Evolutionary conservation across 2,329 filamentous ascomycete species (phyloP).

Genomic region (Aciculosporium take): DNA sequence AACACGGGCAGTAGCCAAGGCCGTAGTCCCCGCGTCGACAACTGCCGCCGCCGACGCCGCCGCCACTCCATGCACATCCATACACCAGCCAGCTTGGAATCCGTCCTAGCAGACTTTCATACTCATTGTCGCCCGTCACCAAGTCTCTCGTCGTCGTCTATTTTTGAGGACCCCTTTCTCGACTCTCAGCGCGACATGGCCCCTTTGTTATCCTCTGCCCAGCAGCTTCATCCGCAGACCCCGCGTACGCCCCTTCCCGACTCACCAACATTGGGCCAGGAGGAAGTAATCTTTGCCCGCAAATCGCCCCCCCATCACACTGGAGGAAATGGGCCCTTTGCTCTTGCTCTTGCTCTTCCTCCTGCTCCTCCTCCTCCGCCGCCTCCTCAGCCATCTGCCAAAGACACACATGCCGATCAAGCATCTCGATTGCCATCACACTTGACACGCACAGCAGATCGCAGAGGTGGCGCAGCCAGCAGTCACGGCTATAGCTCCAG

Average conservation of each 20-base stretch:
- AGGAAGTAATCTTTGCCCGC: neutral
- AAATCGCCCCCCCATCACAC: neutral
- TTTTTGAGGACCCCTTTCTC: neutral
- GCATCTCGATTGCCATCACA: neutral
- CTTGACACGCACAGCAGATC: neutral
- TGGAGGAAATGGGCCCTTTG: too few species aligned
- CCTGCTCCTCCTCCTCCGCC: neutral
- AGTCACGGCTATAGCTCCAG: conserved; percentile 9
- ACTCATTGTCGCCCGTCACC: neutral
- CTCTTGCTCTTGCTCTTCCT: too few species aligned
- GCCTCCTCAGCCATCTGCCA: neutral
- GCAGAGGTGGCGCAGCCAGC: neutral
- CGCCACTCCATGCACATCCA: neutral
- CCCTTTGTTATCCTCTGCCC: neutral
- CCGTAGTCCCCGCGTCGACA: neutral
- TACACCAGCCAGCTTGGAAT: conserved; percentile 1
- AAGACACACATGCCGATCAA: neutral
- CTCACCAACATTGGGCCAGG: conserved; percentile 5
- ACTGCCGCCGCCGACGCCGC: neutral
- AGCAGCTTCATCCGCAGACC: neutral
- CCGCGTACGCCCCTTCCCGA: conserved; percentile 1
- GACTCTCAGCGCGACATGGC: neutral
- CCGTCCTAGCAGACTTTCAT: neutral
- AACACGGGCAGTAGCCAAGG: neutral
- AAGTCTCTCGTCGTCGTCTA: neutral